Evolutionary conservation across 768 basidiomycete genomes (phyloP).

Genomic region (Boletus huronensis): DNA sequence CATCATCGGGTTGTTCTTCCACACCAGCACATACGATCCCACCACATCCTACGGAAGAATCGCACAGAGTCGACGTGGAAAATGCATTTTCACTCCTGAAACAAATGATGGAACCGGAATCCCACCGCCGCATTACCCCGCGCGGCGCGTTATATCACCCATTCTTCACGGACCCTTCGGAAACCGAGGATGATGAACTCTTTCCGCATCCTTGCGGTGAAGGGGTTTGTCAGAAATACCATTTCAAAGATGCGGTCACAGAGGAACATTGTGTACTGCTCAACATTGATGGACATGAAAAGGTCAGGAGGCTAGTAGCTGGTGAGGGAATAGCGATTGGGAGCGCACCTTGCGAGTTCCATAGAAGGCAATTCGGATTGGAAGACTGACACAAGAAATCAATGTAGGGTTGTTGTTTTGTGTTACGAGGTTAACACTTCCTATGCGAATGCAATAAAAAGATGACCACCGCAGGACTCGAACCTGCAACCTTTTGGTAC

Average conservation of each 20-base stretch:
- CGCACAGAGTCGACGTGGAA: slow-evolving; percentile 54
- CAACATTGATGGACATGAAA: slow-evolving; percentile 33
- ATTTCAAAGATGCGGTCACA: slow-evolving; percentile 58
- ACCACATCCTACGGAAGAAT: slow-evolving; percentile 32
- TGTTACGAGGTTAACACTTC: background rate
- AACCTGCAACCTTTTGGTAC: slow-evolving; percentile 95
- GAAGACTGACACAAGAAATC: slow-evolving; percentile 1
- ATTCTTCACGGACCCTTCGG: slow-evolving; percentile 58
- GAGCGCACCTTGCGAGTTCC: slow-evolving; percentile 59
- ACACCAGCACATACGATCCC: slow-evolving; percentile 12
- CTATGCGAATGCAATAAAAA: background rate
- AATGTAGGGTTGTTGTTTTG: background rate
- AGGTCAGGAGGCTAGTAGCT: slow-evolving; percentile 30
- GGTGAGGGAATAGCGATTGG: slow-evolving; percentile 58
- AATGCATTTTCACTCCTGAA: slow-evolving; percentile 74
- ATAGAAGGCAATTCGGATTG: slow-evolving; percentile 29
- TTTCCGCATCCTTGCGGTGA: slow-evolving; percentile 67
- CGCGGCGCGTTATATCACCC: slow-evolving; percentile 71
- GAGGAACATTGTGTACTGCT: slow-evolving; percentile 53
- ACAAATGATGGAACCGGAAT: slow-evolving; percentile 70
- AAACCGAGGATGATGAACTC: slow-evolving; percentile 56
- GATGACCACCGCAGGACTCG: slow-evolving; percentile 91
- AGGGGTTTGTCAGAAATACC: slow-evolving; percentile 62
- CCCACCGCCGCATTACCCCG: slow-evolving; percentile 74
- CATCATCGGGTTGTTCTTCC: slow-evolving; percentile 20